phyloP scores from a whole-genome alignment of 306 rosid genomes.

The Medicago ruthenica region DNA sequence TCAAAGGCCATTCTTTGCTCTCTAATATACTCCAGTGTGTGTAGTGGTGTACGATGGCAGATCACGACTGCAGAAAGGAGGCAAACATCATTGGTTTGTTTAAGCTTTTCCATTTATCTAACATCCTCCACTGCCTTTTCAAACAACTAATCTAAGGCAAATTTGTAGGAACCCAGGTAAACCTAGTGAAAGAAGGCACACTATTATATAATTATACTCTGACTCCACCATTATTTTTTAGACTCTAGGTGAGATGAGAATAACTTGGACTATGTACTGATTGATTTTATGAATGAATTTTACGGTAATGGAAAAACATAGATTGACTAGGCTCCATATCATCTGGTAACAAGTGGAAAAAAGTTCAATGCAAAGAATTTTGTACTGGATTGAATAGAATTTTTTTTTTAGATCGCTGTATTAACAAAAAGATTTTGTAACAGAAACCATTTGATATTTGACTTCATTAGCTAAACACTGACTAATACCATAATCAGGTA shows the following conservation, averaged over 20 bases:
- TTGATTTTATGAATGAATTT: background rate
- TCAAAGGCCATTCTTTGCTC: too few species aligned
- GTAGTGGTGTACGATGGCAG: too few species aligned
- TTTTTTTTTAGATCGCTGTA: background rate
- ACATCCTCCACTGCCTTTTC: too few species aligned
- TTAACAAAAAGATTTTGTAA: slow-evolving; percentile 13
- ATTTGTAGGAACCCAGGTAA: too few species aligned
- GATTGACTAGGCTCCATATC: background rate
- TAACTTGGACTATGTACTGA: background rate
- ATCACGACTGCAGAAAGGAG: too few species aligned
- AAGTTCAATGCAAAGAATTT: background rate
- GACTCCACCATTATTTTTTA: background rate
- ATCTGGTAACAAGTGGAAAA: background rate
- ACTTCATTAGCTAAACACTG: slow-evolving; percentile 33
- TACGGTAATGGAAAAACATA: too few species aligned
- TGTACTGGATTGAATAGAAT: slow-evolving; percentile 1
- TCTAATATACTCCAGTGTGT: too few species aligned
- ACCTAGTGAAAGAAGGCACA: too few species aligned
- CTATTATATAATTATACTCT: too few species aligned
- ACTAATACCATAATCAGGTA: slow-evolving; percentile 16
- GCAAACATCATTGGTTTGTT: too few species aligned
- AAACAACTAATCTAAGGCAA: too few species aligned
- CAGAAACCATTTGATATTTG: slow-evolving; percentile 30
- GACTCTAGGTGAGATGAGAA: background rate
- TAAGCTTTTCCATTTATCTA: too few species aligned